phyloP scores from a whole-genome alignment of 768 basidiomycete genomes.

The Gyrodon lividus region DNA sequence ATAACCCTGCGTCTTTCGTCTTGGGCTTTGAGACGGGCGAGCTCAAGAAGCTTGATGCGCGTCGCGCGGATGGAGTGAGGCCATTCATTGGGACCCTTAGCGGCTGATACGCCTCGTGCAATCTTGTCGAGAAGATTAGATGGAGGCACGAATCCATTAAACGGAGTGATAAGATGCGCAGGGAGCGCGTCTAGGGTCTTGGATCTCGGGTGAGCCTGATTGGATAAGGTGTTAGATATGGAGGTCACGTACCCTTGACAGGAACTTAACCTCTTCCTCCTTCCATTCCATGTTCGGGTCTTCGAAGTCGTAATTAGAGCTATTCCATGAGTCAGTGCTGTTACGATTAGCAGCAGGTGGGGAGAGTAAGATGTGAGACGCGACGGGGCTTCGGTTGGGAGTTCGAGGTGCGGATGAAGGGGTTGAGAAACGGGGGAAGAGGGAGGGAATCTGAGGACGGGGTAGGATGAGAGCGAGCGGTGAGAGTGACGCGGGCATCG shows the following conservation, averaged over 20 bases:
- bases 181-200: conserved; percentile 82
- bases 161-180: conserved; percentile 81
- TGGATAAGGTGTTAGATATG: not conserved
- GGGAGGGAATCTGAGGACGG: conserved; percentile 47
- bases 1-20: conserved; percentile 44
- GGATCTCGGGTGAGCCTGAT: conserved; percentile 5
- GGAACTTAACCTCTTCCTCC: conserved; percentile 65
- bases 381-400: conserved; percentile 54
- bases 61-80: conserved; percentile 81
- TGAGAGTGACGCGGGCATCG: conserved; percentile 46
- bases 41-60: conserved; percentile 77
- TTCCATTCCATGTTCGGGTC: conserved; percentile 73
- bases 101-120: conserved; percentile 70
- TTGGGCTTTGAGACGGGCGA: conserved; percentile 65
- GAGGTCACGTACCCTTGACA: conserved; percentile 55
- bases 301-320: conserved; percentile 64
- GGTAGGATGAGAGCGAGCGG: conserved; percentile 63
- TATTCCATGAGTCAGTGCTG: conserved; percentile 84
- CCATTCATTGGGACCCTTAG: conserved; percentile 78
- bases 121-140: conserved; percentile 87
- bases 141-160: conserved; percentile 80
- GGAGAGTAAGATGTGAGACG: conserved; percentile 52
- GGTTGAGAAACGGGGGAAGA: conserved; percentile 49
- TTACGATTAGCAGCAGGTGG: conserved; percentile 45
- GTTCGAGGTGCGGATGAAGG: conserved; percentile 54